A percentile compares a stretch with the other conserved stretches of the same genome.
phyloP scores from a whole-genome alignment of 495 filamentous ascomycete genomes.

The Glutinoglossum americanum region DNA sequence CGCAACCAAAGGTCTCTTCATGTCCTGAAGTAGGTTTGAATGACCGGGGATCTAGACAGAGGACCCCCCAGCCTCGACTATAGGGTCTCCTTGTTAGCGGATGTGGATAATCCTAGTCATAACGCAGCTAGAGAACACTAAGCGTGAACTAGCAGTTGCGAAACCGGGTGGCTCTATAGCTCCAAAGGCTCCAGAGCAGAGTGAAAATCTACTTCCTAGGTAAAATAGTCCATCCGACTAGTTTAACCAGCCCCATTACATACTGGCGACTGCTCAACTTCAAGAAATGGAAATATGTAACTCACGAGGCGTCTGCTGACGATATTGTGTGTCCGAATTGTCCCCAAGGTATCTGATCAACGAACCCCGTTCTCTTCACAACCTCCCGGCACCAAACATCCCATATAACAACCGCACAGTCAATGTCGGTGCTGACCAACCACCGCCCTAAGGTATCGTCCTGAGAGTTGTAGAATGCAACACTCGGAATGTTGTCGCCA shows the following conservation, averaged over 20 bases:
- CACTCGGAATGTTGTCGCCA: slow-evolving; percentile 49
- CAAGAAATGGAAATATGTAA: neutral
- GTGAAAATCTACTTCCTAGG: no score
- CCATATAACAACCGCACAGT: slow-evolving; percentile 41
- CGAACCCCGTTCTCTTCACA: neutral
- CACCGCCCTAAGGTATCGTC: slow-evolving; percentile 40
- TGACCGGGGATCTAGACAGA: slow-evolving; percentile 27
- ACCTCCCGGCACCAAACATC: slow-evolving; percentile 30
- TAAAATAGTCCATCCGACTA: no score
- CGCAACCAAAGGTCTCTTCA: slow-evolving; percentile 25
- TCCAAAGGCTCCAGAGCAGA: no score
- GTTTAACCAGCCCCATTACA: neutral
- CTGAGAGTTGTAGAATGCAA: slow-evolving; percentile 49
- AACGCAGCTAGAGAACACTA: neutral
- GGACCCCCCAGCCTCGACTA: slow-evolving; percentile 26
- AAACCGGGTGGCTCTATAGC: no score
- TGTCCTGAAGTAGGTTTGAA: slow-evolving; percentile 18
- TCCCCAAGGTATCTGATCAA: neutral
- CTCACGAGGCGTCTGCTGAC: neutral
- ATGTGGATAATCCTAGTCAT: neutral
- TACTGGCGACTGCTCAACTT: neutral
- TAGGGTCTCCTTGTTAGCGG: slow-evolving; percentile 2
- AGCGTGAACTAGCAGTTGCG: neutral
- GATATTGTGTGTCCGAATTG: neutral
- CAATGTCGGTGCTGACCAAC: slow-evolving; percentile 56